Percentiles rank a stretch among this genome's conserved stretches.
Conservation (phyloP, 106 monocot species). For the Dioscorea dumetorum region DNA sequence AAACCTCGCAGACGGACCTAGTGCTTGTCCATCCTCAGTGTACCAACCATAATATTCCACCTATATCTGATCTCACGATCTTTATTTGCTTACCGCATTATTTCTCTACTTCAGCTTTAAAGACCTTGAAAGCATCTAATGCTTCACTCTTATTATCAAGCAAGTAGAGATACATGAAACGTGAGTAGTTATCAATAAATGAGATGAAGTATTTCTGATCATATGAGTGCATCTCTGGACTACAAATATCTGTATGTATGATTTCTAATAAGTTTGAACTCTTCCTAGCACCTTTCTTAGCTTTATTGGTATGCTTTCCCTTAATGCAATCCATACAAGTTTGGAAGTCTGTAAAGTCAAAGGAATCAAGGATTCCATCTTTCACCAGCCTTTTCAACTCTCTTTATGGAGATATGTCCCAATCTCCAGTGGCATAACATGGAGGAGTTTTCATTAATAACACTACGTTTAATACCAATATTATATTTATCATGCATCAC, state of each 20-base stretch:
- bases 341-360: constrained; percentile 5
- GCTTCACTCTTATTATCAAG: constrained; percentile 2
- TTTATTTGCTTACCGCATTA: neutral
- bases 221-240: too few relatives aligned
- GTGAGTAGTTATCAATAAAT: constrained; percentile 1
- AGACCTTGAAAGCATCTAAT: neutral
- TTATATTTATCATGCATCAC: too few relatives aligned
- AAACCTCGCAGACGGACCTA: neutral
- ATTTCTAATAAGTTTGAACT: too few relatives aligned
- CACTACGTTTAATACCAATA: too few relatives aligned
- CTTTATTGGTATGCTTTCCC: constrained; percentile 7
- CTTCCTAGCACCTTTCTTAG: too few relatives aligned
- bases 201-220: too few relatives aligned
- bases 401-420: too few relatives aligned
- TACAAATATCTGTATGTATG: too few relatives aligned
- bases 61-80: neutral
- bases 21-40: neutral
- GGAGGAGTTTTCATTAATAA: too few relatives aligned
- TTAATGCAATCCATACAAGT: constrained; percentile 12
- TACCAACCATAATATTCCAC: neutral
- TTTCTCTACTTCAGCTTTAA: neutral
- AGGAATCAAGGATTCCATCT: neutral
- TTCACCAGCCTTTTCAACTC: constrained; percentile 7
- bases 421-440: too few relatives aligned
- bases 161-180: neutral